Conservation (phyloP, 1,284 basidiomycete species). For the Leccinum variabile region DNA sequence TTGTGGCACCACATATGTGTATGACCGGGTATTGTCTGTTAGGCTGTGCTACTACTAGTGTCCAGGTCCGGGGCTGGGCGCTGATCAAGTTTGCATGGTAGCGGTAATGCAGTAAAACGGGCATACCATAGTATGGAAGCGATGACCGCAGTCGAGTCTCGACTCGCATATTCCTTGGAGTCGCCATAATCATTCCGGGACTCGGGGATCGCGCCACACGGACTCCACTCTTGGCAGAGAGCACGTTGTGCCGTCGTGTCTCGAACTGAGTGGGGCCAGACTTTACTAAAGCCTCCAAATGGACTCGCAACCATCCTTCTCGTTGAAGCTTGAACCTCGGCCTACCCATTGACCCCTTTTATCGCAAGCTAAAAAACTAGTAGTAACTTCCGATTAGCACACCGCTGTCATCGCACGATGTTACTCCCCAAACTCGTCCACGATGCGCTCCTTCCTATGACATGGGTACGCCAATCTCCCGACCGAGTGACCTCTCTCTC, state of each 20-base stretch:
- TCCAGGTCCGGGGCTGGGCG: no score
- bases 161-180: not conserved
- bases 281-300: not conserved
- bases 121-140: not conserved
- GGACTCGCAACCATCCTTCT: not conserved
- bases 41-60: not conserved
- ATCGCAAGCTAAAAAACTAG: not conserved
- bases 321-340: not conserved
- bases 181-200: not conserved
- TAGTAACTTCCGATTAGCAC: not conserved
- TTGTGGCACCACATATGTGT: not conserved
- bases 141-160: not conserved
- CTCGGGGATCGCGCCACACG: not conserved
- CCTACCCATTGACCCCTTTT: not conserved
- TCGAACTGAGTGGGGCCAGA: not conserved
- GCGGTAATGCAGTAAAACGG: no score
- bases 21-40: no score
- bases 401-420: slow-evolving; percentile 10
- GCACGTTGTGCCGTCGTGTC: not conserved
- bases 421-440: not conserved
- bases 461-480: slow-evolving; percentile 19
- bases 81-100: no score
- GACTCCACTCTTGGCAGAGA: not conserved
- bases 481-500: not conserved
- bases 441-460: slow-evolving; percentile 14